phyloP scores from a whole-genome alignment of 148 eudicot species.

The Chenopodium album region DNA sequence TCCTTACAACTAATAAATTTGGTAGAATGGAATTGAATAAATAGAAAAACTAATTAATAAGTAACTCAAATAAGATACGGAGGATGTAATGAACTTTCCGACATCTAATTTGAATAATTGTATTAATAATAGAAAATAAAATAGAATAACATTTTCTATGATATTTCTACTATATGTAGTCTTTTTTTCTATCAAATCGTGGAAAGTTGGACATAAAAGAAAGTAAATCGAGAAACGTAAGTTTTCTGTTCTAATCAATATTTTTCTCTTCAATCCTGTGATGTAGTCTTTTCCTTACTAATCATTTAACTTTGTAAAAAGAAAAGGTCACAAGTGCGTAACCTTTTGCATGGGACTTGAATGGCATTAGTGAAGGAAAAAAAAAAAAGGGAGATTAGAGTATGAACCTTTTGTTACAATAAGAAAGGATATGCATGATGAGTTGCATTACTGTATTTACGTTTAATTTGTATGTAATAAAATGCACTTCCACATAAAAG shows the following conservation, averaged over 20 bases:
- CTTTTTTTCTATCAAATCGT: too few relatives aligned
- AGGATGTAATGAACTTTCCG: too few relatives aligned
- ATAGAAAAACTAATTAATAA: neutral
- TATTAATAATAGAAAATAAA: too few relatives aligned
- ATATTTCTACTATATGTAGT: too few relatives aligned
- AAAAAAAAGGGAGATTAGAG: neutral
- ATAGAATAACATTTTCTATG: too few relatives aligned
- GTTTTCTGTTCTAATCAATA: too few relatives aligned
- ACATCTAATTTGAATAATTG: too few relatives aligned
- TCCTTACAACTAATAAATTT: neutral
- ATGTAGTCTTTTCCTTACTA: neutral
- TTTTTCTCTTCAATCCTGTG: too few relatives aligned
- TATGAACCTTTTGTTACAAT: neutral
- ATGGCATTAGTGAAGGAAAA: neutral
- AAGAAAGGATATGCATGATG: slow-evolving; percentile 15
- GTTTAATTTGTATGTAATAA: slow-evolving; percentile 21
- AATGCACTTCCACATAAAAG: slow-evolving; percentile 11
- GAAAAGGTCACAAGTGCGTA: neutral
- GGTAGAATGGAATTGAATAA: neutral
- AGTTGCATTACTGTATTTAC: slow-evolving; percentile 5
- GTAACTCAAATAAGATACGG: too few relatives aligned
- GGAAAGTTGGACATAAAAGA: too few relatives aligned
- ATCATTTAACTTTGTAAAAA: neutral
- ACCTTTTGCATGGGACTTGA: neutral
- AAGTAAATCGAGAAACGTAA: too few relatives aligned